Percentiles rank a stretch among this genome's conserved stretches.
Evolutionary conservation across 441 rosid genomes (phyloP).

Genomic region (Aleurites moluccanus): DNA sequence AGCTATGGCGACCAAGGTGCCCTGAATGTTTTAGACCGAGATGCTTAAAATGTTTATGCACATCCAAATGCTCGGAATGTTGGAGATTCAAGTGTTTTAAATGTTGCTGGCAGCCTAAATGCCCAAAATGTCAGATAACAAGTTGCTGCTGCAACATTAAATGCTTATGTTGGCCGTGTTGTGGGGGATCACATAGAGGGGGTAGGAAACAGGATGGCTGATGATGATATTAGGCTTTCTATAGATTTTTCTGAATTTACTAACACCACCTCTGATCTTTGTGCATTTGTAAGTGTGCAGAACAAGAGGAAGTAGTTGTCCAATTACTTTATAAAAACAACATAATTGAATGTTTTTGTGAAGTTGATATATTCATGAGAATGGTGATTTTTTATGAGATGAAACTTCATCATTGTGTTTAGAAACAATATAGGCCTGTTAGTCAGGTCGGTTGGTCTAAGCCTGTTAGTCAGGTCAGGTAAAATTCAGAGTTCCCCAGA

Average conservation of each 20-base stretch:
- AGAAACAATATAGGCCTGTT: no score
- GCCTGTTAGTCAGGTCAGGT: no score
- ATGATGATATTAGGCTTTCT: constrained; percentile 15
- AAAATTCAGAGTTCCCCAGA: no score
- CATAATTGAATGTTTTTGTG: constrained; percentile 18
- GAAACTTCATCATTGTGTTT: no score
- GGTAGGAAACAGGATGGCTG: constrained; percentile 38
- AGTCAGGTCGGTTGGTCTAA: no score
- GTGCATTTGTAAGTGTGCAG: constrained; percentile 29
- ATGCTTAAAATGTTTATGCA: constrained; percentile 39
- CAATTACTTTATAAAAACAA: constrained; percentile 16
- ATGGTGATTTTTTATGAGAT: not conserved
- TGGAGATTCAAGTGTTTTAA: constrained; percentile 20
- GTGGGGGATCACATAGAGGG: constrained; percentile 27
- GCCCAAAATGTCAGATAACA: constrained; percentile 34
- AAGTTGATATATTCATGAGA: constrained; percentile 26
- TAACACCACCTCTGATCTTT: constrained; percentile 28
- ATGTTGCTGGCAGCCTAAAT: constrained; percentile 27
- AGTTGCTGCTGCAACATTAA: constrained; percentile 38
- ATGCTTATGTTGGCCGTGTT: constrained; percentile 43
- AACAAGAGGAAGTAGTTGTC: constrained; percentile 24
- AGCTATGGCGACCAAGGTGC: constrained; percentile 53
- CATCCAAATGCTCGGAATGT: constrained; percentile 34
- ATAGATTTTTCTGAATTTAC: constrained; percentile 36
- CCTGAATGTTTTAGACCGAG: constrained; percentile 34